phyloP scores from a whole-genome alignment of 2,329 filamentous ascomycete genomes.

The Tolypocladium nubicola region DNA sequence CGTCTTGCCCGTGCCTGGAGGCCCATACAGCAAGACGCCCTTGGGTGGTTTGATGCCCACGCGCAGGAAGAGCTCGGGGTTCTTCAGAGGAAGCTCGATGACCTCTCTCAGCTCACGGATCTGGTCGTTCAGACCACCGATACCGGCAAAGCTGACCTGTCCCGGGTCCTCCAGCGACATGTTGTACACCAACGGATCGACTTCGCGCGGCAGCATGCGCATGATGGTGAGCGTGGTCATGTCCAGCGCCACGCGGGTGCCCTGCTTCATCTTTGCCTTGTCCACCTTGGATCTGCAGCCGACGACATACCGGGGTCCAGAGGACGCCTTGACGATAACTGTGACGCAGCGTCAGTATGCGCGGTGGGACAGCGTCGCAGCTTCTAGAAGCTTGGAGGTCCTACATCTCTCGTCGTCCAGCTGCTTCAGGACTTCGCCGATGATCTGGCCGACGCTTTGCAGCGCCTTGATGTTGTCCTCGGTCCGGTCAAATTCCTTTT shows the following conservation, averaged over 20 bases:
- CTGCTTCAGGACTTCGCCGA: conserved; percentile 97
- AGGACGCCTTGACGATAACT: conserved; percentile 99
- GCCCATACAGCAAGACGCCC: conserved; percentile 90
- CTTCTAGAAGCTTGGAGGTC: conserved; percentile 18
- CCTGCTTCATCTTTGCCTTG: conserved; percentile 94
- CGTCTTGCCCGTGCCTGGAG: conserved; percentile 95
- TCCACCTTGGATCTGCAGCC: conserved; percentile 98
- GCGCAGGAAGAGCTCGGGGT: conserved; percentile 91
- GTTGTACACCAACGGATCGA: conserved; percentile 98
- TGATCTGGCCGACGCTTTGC: conserved; percentile 98
- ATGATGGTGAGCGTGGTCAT: conserved; percentile 99
- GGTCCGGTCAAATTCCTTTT: conserved; percentile 91
- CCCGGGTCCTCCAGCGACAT: conserved; percentile 98
- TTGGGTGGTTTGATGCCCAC: conserved; percentile 99
- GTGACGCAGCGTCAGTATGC: conserved; percentile 5
- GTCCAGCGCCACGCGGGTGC: conserved; percentile 91
- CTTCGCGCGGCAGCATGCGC: conserved; percentile 97
- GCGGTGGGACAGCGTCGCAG: background rate
- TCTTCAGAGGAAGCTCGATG: conserved; percentile 95
- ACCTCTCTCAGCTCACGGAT: conserved; percentile 96
- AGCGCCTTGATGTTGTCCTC: conserved; percentile 99
- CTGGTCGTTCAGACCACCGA: conserved; percentile 95
- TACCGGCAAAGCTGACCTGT: conserved; percentile 94
- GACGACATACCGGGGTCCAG: conserved; percentile 93
- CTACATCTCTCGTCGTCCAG: conserved; percentile 96